Conservation (phyloP, 495 filamentous ascomycete species). For the Hyaloscypha finlandica region DNA sequence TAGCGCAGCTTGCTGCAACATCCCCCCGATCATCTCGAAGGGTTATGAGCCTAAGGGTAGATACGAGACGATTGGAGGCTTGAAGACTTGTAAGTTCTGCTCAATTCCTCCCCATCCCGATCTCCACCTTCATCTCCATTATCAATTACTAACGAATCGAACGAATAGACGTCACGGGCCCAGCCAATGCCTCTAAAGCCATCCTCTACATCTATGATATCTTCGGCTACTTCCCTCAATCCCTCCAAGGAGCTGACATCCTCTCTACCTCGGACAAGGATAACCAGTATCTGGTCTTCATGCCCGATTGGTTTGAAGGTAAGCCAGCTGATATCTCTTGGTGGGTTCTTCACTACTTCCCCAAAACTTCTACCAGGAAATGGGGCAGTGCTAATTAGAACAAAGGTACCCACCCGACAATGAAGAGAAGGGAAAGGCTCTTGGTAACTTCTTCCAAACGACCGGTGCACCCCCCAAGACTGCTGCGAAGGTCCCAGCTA, state of each 20-base stretch:
- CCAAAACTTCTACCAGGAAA: neutral
- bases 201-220: slow-evolving; percentile 70
- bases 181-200: slow-evolving; percentile 55
- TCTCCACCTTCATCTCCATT: neutral
- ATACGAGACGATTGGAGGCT: slow-evolving; percentile 61
- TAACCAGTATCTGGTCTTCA: slow-evolving; percentile 63
- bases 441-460: slow-evolving; percentile 76
- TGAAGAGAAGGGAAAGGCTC: slow-evolving; percentile 73
- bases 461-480: slow-evolving; percentile 64
- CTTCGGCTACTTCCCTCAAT: slow-evolving; percentile 69
- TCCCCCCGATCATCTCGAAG: slow-evolving; percentile 64
- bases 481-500: slow-evolving; percentile 61
- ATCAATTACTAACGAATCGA: slow-evolving; percentile 7
- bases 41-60: slow-evolving; percentile 67
- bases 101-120: neutral
- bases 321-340: slow-evolving; percentile 54
- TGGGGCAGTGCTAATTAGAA: neutral
- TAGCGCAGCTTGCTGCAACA: slow-evolving; percentile 70
- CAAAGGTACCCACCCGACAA: slow-evolving; percentile 73
- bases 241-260: slow-evolving; percentile 70
- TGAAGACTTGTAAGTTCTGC: slow-evolving; percentile 64
- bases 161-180: slow-evolving; percentile 61
- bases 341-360: slow-evolving; percentile 32
- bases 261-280: slow-evolving; percentile 56
- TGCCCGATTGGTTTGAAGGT: slow-evolving; percentile 71